phyloP scores from a whole-genome alignment of 805 yeast species.

The Yamadazyma nakazawae region DNA sequence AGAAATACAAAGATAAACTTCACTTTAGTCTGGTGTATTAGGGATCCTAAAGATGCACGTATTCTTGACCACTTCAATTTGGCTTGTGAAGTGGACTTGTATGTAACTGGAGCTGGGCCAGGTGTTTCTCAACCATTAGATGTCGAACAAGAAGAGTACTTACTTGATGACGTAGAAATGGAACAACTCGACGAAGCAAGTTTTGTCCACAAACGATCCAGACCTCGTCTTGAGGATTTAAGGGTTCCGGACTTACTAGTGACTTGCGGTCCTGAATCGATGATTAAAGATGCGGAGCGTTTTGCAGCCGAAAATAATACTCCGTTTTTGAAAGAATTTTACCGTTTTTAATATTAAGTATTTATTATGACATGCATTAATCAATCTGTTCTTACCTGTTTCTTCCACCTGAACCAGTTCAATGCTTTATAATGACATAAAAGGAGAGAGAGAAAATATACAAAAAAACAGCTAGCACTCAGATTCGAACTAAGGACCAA shows the following conservation, averaged over 20 bases:
- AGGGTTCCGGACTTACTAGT: constrained; percentile 30
- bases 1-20: constrained; percentile 3
- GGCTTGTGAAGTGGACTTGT: constrained; percentile 2
- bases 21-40: constrained; percentile 12
- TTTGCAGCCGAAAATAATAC: constrained; percentile 37
- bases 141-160: background rate
- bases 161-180: constrained; percentile 2
- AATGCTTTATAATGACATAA: too few relatives aligned
- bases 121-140: background rate
- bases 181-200: background rate
- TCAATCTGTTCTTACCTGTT: too few relatives aligned
- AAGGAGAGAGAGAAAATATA: too few relatives aligned
- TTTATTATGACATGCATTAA: background rate
- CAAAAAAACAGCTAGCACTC: constrained; percentile 70
- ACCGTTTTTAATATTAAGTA: constrained; percentile 1
- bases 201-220: background rate
- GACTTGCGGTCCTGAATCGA: constrained; percentile 54
- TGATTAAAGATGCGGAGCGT: constrained; percentile 37
- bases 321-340: constrained; percentile 8
- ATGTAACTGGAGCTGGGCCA: constrained; percentile 1
- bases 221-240: constrained; percentile 9
- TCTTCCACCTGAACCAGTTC: too few relatives aligned
- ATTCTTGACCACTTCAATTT: constrained; percentile 7
- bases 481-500: constrained; percentile 97
- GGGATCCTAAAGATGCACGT: constrained; percentile 6